Conservation (phyloP, 1,139 yeast species). For the Yamadazyma triangularis region DNA sequence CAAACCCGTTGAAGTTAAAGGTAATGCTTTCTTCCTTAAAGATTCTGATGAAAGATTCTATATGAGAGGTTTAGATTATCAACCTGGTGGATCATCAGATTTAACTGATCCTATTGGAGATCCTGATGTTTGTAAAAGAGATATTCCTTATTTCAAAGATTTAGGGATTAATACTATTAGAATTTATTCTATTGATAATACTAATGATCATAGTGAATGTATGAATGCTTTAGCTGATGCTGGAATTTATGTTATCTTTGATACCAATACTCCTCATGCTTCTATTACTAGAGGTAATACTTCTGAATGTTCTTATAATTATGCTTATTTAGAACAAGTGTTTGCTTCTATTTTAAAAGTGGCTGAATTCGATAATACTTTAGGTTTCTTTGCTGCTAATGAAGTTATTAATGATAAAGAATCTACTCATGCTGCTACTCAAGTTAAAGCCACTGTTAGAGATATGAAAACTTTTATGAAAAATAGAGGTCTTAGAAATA, state of each 20-base stretch:
- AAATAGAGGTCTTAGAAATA: constrained; percentile 42
- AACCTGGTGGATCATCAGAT: constrained; percentile 64
- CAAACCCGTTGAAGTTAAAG: constrained; percentile 47
- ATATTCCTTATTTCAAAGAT: constrained; percentile 62
- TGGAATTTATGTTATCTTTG: constrained; percentile 75
- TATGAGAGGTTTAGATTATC: constrained; percentile 76
- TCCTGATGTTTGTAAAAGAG: constrained; percentile 65
- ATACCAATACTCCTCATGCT: constrained; percentile 62
- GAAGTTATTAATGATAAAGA: constrained; percentile 74
- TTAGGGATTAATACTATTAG: constrained; percentile 65
- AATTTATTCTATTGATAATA: constrained; percentile 69
- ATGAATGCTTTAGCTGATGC: constrained; percentile 66
- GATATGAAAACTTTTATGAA: constrained; percentile 51
- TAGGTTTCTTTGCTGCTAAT: constrained; percentile 92
- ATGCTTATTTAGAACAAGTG: constrained; percentile 44
- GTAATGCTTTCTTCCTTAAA: constrained; percentile 65
- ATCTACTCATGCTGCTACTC: constrained; percentile 57
- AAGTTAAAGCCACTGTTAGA: constrained; percentile 58
- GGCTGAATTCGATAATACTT: constrained; percentile 67
- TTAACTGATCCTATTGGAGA: constrained; percentile 71
- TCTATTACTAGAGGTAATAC: constrained; percentile 61
- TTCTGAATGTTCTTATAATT: constrained; percentile 55
- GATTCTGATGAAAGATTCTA: constrained; percentile 33
- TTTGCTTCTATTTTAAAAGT: constrained; percentile 65
- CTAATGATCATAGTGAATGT: constrained; percentile 63